A percentile compares a stretch with the other conserved stretches of the same genome.
phyloP scores from a whole-genome alignment of 805 yeast species.

The Cyberlindnera sargentensis region DNA sequence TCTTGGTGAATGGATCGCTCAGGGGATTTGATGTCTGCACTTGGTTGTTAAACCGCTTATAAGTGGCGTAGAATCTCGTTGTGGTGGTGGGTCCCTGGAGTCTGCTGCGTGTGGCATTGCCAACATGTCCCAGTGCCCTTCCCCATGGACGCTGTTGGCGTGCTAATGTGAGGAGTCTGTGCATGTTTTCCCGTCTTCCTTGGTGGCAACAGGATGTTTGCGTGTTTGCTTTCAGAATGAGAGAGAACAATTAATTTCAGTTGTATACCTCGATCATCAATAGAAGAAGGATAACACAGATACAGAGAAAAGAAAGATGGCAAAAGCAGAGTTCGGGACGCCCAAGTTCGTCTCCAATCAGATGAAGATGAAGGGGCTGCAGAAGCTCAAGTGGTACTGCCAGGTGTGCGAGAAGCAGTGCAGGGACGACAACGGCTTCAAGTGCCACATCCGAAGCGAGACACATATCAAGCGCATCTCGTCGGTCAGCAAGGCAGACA shows the following conservation, averaged over 20 bases:
- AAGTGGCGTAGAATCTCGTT: constrained; percentile 28
- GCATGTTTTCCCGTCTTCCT: no score
- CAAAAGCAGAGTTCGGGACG: constrained; percentile 53
- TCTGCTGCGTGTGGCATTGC: constrained; percentile 3
- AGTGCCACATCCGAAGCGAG: constrained; percentile 80
- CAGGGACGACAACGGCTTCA: constrained; percentile 92
- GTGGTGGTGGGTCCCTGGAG: no score
- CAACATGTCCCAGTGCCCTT: constrained; percentile 1
- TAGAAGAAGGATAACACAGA: background rate
- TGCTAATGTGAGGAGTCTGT: no score
- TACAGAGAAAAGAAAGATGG: constrained; percentile 29
- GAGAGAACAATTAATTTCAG: no score
- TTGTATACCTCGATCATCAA: no score
- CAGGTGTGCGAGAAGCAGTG: constrained; percentile 91
- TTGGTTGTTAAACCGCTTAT: constrained; percentile 29
- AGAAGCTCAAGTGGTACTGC: constrained; percentile 81
- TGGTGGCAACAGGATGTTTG: no score
- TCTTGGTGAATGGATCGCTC: constrained; percentile 25
- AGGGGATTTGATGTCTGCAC: constrained; percentile 6
- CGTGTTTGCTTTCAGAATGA: no score
- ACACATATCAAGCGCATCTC: constrained; percentile 59
- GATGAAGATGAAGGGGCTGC: constrained; percentile 78
- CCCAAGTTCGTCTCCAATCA: constrained; percentile 70
- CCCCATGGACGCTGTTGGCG: no score
- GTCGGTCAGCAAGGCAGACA: constrained; percentile 38